phyloP scores from a whole-genome alignment of 495 filamentous ascomycete genomes.

The Penicillium parvum region DNA sequence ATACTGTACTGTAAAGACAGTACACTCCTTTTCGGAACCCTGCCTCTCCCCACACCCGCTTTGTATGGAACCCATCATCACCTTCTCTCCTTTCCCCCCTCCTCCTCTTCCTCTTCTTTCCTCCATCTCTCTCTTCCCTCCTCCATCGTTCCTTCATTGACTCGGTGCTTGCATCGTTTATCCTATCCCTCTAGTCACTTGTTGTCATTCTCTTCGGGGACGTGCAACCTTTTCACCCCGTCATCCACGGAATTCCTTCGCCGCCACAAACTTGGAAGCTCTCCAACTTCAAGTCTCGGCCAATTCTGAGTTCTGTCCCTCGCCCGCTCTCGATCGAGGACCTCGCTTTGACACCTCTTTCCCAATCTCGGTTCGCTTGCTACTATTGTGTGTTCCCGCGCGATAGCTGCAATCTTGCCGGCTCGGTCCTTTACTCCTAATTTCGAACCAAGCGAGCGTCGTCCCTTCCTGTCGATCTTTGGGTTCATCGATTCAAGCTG shows the following conservation, averaged over 20 bases:
- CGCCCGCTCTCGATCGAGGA: constrained; percentile 7
- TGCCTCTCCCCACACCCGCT: constrained; percentile 28
- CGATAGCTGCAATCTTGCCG: constrained; percentile 28
- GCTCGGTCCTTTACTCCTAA: constrained; percentile 36
- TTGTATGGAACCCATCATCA: constrained; percentile 32
- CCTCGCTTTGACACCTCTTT: constrained; percentile 3
- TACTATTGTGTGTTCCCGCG: constrained; percentile 13
- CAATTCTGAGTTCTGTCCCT: neutral
- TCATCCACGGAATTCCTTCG: constrained; percentile 5
- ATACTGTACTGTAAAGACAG: neutral
- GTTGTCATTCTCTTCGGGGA: constrained; percentile 42
- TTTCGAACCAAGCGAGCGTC: constrained; percentile 28
- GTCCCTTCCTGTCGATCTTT: constrained; percentile 27
- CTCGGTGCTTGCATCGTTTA: constrained; percentile 29
- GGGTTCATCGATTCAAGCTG: constrained; percentile 9
- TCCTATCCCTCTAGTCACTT: constrained; percentile 21
- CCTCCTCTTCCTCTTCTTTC: constrained; percentile 14
- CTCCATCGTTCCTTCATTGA: constrained; percentile 37
- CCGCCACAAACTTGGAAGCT: constrained; percentile 8
- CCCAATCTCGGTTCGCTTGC: constrained; percentile 8
- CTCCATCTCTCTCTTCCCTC: constrained; percentile 23
- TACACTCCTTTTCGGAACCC: constrained; percentile 9
- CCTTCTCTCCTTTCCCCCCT: constrained; percentile 22
- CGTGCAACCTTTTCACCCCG: constrained; percentile 17
- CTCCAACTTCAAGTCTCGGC: constrained; percentile 7